A percentile compares a stretch with the other conserved stretches of the same genome.
Conservation (phyloP, 1,284 basidiomycete genomes). For the Cutaneotrichosporon dermatis region DNA sequence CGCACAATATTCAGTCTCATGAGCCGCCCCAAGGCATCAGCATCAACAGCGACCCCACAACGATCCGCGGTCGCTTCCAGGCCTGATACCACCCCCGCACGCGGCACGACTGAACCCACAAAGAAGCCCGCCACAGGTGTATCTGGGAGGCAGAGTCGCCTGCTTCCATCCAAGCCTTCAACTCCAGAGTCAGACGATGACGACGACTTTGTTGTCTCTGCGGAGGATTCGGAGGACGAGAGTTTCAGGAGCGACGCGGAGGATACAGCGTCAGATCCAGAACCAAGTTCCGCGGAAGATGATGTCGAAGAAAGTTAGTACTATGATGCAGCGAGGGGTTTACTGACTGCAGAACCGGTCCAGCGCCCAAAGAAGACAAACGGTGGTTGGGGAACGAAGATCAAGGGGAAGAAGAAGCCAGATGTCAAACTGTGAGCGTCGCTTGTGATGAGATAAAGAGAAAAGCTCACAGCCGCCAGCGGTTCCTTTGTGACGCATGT, state of each 20-base stretch:
- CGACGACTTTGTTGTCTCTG: neutral
- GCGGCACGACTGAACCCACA: neutral
- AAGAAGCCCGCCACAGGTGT: neutral
- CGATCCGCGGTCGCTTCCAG: neutral
- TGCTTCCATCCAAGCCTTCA: neutral
- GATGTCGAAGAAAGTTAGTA: slow-evolving; percentile 16
- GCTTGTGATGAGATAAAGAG: neutral
- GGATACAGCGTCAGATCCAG: neutral
- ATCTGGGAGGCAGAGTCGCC: slow-evolving; percentile 7
- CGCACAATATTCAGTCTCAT: slow-evolving; percentile 8
- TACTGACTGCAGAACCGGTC: neutral
- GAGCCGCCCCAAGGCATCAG: neutral
- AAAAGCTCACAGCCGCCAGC: slow-evolving; percentile 13
- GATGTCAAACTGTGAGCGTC: slow-evolving; percentile 29
- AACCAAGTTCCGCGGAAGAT: slow-evolving; percentile 24
- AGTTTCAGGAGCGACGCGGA: slow-evolving; percentile 14
- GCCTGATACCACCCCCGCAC: neutral
- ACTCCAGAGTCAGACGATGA: neutral
- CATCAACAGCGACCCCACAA: neutral
- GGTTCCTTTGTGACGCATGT: slow-evolving; percentile 29
- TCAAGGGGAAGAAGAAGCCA: slow-evolving; percentile 28
- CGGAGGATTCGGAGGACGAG: slow-evolving; percentile 1
- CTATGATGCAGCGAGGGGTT: neutral
- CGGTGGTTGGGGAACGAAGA: slow-evolving; percentile 29
- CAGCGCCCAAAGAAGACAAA: slow-evolving; percentile 21